A percentile compares a stretch with the other conserved stretches of the same genome.
These are phyloP conservation scores for Phlegmacium glaucopus DNA, from an alignment of 768 basidiomycete genomes.

Conservation along the genomic window DNA sequence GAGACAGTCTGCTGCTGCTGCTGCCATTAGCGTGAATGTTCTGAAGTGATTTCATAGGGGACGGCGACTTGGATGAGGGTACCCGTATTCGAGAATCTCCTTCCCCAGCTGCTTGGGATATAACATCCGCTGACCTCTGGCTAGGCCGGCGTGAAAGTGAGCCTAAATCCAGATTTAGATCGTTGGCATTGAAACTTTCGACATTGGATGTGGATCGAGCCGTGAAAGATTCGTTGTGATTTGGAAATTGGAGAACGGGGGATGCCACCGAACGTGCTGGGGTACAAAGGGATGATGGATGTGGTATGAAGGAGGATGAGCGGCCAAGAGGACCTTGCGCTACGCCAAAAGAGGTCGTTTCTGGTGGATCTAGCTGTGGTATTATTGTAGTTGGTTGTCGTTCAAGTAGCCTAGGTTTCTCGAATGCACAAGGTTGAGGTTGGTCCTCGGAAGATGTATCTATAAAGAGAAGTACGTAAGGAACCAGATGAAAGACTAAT, in stretches of 20 bases:
- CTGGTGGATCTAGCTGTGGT: conserved; percentile 11
- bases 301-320: not conserved
- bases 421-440: not conserved
- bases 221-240: not conserved
- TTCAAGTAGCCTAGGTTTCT: conserved; percentile 10
- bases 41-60: conserved; percentile 42
- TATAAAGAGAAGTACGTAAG: conserved; percentile 1
- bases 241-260: not conserved
- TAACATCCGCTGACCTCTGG: too few relatives aligned
- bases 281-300: conserved; percentile 2
- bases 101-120: too few relatives aligned
- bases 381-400: conserved; percentile 17
- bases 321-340: not conserved
- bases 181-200: not conserved
- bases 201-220: not conserved
- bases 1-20: conserved; percentile 19
- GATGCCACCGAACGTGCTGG: not conserved
- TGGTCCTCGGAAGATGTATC: conserved; percentile 3
- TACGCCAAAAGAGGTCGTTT: conserved; percentile 13
- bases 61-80: conserved; percentile 58
- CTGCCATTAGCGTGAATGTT: conserved; percentile 18
- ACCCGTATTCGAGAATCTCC: conserved; percentile 28
- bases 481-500: not conserved
- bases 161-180: not conserved
- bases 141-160: too few relatives aligned